Evolutionary conservation across 2,329 filamentous ascomycete genomes (phyloP), one percentile per base, ranked within the genome.

Genomic region (Podosphaera leucotricha): DNA sequence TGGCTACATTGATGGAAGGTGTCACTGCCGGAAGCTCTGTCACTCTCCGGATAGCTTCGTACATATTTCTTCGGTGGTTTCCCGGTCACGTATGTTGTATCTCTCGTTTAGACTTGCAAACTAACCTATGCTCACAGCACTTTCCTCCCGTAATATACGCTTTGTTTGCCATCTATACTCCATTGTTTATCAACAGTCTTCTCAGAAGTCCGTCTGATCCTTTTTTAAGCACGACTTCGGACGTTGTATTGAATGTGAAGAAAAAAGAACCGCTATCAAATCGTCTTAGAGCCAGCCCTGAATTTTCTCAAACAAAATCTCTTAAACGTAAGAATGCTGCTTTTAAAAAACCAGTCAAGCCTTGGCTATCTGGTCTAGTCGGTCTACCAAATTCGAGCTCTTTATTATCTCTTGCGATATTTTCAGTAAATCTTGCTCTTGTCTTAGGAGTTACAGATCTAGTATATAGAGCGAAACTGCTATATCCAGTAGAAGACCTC

Each of bases 331-430:
- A 50, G 50, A 48, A 41, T 48, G 60, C 44, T 10, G 53, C 80
- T 15, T 63, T 70, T 43, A 65, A 77, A 54, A 71, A 71, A 52
- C 64, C 70, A 11, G 59, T 71, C 2, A 66, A 66, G 19, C 62
- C 71, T 1, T 62, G 79, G 50, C 70, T 68, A 50, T 80, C 82
- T 2, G 64, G 95, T 6, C 61, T 92, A 20, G 73, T 73, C 2
- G 90, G 90, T 2, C 63, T 78, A 0, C 87, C 90, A 1, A 84
- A 75, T 52, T 71, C 79, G 6, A 69, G 66, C n/a, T 83, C 75
- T 11, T 53, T 76, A 19, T 68, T 76, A 52, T 87, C 81, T 18
- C 61, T 72, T 40, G 52, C 75, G 21, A 82, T 80, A 0, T 72
- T 85, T 43, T 60, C 76, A 22, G 69, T 90, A 57, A 95, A 95